Percentiles rank a stretch among this genome's conserved stretches.
Evolutionary conservation across 257 asterid genomes (phyloP).

Genomic region (Nicotiana tabacum): DNA sequence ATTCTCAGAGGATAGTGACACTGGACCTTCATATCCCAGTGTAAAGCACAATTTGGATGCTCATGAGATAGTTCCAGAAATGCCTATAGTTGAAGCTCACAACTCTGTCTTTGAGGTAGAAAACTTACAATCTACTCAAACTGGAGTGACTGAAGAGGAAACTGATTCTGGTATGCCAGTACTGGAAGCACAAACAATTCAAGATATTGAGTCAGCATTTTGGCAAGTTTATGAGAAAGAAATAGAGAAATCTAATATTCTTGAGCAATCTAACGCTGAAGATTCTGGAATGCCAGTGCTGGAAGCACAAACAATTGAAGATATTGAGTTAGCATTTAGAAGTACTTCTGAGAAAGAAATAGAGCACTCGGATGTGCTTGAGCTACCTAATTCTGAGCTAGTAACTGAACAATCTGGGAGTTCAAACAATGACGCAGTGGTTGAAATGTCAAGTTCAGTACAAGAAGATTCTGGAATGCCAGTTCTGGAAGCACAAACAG

Average conservation of each 20-base stretch:
- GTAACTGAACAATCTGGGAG: not conserved
- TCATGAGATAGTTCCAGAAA: slow-evolving; percentile 19
- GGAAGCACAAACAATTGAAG: slow-evolving; percentile 31
- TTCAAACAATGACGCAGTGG: not conserved
- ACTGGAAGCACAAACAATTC: slow-evolving; percentile 24
- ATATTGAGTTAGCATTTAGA: slow-evolving; percentile 24
- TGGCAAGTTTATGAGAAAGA: slow-evolving; percentile 17
- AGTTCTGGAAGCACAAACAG: not conserved
- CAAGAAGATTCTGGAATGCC: not conserved
- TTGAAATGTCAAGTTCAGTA: not conserved
- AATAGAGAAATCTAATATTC: not conserved
- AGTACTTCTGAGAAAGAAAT: slow-evolving; percentile 4
- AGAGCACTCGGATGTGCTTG: not conserved
- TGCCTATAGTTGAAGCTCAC: slow-evolving; percentile 28
- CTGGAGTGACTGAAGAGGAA: slow-evolving; percentile 11
- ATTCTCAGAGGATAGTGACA: slow-evolving; percentile 8
- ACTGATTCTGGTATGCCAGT: slow-evolving; percentile 20
- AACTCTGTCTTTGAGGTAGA: slow-evolving; percentile 24
- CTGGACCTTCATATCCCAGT: slow-evolving; percentile 8
- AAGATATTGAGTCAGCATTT: slow-evolving; percentile 24
- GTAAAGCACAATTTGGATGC: slow-evolving; percentile 11
- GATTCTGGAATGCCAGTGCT: slow-evolving; percentile 21
- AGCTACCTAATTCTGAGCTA: not conserved
- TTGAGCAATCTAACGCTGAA: not conserved
- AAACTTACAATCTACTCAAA: slow-evolving; percentile 19